These are phyloP conservation scores for Chytriomyces hyalinus DNA, from an alignment of 192 early-diverging fungal genomes.

Conservation along the genomic window DNA sequence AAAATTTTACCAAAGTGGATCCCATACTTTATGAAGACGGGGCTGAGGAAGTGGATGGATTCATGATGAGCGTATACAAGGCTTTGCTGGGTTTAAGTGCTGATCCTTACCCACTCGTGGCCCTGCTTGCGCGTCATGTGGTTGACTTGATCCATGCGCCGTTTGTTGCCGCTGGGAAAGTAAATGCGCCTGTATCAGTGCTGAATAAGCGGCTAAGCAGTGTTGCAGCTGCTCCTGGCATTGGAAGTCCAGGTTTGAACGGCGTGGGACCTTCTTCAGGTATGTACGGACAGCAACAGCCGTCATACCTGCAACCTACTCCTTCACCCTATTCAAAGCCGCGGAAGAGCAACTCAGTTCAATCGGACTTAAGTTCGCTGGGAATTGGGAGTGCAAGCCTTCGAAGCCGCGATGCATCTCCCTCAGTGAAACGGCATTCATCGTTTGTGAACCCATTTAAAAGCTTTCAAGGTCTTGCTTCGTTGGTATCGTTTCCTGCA, in stretches of 20 bases:
- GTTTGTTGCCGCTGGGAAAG: not conserved
- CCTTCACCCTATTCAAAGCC: not conserved
- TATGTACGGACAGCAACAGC: no score
- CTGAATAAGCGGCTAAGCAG: not conserved
- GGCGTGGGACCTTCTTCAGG: not conserved
- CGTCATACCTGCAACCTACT: no score
- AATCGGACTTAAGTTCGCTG: not conserved
- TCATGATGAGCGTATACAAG: conserved; percentile 73
- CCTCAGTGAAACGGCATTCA: conserved; percentile 35
- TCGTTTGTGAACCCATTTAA: conserved; percentile 41
- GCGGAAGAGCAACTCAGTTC: not conserved
- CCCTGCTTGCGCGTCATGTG: conserved; percentile 67
- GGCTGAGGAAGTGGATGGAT: conserved; percentile 14
- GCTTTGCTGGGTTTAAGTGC: conserved; percentile 77
- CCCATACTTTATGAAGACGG: not conserved
- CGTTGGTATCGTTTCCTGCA: conserved; percentile 22
- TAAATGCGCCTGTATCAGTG: not conserved
- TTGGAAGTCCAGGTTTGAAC: not conserved
- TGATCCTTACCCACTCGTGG: conserved; percentile 82
- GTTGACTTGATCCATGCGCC: conserved; percentile 62
- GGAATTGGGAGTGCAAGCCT: not conserved
- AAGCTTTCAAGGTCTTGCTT: conserved; percentile 30
- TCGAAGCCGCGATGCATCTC: not conserved
- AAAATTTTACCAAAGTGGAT: not conserved
- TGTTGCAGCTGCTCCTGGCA: not conserved